Percentiles rank a stretch among this genome's conserved stretches.
These are phyloP conservation scores for Cryptococcus deneoformans DNA, from an alignment of 1,284 basidiomycete genomes.

Conservation along the genomic window DNA sequence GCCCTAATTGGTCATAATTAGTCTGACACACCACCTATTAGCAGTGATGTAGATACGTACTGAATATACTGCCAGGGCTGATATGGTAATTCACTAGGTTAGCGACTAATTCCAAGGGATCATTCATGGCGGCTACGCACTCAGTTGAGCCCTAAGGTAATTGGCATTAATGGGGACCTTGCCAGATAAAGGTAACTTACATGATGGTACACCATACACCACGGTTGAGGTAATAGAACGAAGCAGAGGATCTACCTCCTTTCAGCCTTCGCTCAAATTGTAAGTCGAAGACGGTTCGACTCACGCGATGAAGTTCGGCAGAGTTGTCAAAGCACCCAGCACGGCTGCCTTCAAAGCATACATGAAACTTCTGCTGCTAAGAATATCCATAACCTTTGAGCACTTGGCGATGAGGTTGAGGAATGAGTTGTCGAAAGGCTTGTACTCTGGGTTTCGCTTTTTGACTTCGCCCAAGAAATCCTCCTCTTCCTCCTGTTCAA, in stretches of 20 bases:
- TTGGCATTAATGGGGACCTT: neutral
- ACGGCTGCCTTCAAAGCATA: slow-evolving; percentile 77
- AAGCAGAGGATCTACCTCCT: slow-evolving; percentile 23
- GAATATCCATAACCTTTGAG: slow-evolving; percentile 23
- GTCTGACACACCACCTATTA: neutral
- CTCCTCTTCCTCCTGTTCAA: slow-evolving; percentile 17
- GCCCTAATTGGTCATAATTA: slow-evolving; percentile 54
- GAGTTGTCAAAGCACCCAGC: slow-evolving; percentile 56
- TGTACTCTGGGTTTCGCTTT: slow-evolving; percentile 47
- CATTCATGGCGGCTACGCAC: slow-evolving; percentile 9
- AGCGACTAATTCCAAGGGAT: neutral
- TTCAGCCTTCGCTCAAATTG: neutral
- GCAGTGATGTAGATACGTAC: slow-evolving; percentile 5
- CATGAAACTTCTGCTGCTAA: slow-evolving; percentile 51
- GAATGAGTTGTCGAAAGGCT: slow-evolving; percentile 34
- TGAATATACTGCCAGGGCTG: slow-evolving; percentile 31
- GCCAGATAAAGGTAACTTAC: slow-evolving; percentile 9
- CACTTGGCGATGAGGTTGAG: slow-evolving; percentile 39
- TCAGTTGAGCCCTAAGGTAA: slow-evolving; percentile 31
- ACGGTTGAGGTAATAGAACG: slow-evolving; percentile 46
- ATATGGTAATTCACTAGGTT: neutral
- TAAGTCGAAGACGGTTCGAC: neutral
- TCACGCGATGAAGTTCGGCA: slow-evolving; percentile 39
- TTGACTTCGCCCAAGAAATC: slow-evolving; percentile 33
- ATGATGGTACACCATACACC: slow-evolving; percentile 45